Conservation (phyloP, 371 early-diverging fungal genomes). For the Mucor ambiguus region DNA sequence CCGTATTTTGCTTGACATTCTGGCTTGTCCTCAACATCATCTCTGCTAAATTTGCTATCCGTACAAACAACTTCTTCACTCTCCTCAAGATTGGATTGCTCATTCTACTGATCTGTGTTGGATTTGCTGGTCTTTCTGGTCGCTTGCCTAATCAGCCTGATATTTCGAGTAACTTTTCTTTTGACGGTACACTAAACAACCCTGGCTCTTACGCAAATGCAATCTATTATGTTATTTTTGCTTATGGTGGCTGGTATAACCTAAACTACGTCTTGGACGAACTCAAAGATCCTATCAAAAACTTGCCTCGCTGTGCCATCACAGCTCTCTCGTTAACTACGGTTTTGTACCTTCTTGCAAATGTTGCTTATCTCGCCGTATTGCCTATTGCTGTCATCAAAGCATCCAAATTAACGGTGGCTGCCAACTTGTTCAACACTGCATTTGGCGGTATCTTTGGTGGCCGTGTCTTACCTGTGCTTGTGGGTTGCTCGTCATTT, state of each 20-base stretch:
- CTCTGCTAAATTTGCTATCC: slow-evolving; percentile 27
- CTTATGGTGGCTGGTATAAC: slow-evolving; percentile 35
- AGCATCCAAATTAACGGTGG: slow-evolving; percentile 24
- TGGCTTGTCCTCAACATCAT: slow-evolving; percentile 30
- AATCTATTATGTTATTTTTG: slow-evolving; percentile 31
- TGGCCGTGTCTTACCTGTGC: slow-evolving; percentile 22
- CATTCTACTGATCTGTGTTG: slow-evolving; percentile 25
- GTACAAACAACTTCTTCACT: slow-evolving; percentile 29
- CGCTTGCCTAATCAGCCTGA: slow-evolving; percentile 24
- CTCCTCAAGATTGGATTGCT: slow-evolving; percentile 26
- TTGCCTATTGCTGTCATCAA: slow-evolving; percentile 20
- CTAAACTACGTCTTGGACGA: slow-evolving; percentile 32
- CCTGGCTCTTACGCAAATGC: slow-evolving; percentile 27
- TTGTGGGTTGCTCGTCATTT: slow-evolving; percentile 30
- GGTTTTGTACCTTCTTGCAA: slow-evolving; percentile 22
- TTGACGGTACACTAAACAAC: slow-evolving; percentile 23
- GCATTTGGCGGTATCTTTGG: slow-evolving; percentile 35
- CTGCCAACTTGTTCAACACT: slow-evolving; percentile 28
- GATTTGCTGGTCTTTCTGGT: slow-evolving; percentile 34
- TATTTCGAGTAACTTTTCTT: slow-evolving; percentile 22
- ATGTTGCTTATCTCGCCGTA: slow-evolving; percentile 31
- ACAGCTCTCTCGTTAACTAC: slow-evolving; percentile 25
- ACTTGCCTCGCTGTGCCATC: slow-evolving; percentile 30
- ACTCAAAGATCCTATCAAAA: slow-evolving; percentile 29
- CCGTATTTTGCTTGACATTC: slow-evolving; percentile 30